Percentiles rank a stretch among this genome's conserved stretches.
These are phyloP conservation scores for Fibroporia radiculosa DNA, from an alignment of 768 basidiomycete species.

Conservation along the genomic window DNA sequence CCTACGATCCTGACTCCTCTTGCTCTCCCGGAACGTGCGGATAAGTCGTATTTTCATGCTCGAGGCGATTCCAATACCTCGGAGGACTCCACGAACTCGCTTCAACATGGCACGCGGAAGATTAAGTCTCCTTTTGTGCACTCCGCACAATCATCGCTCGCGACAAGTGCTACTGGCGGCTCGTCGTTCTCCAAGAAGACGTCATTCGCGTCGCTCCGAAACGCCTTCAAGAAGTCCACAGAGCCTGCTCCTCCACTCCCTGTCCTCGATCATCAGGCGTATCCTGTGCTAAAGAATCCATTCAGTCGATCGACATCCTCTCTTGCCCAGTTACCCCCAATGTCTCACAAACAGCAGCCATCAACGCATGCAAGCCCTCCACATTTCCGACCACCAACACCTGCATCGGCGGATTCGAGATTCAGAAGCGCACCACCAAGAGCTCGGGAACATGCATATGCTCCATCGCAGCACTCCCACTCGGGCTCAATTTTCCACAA, in stretches of 20 bases:
- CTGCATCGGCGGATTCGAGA: slow-evolving; percentile 40
- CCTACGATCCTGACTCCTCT: slow-evolving; percentile 53
- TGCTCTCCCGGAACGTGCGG: slow-evolving; percentile 34
- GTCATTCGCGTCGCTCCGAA: slow-evolving; percentile 81
- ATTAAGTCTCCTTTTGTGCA: slow-evolving; percentile 56
- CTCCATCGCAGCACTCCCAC: slow-evolving; percentile 73
- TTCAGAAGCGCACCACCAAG: slow-evolving; percentile 32
- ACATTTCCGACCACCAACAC: slow-evolving; percentile 54
- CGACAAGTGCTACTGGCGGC: slow-evolving; percentile 32
- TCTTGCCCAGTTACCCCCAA: slow-evolving; percentile 40
- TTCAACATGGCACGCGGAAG: slow-evolving; percentile 28
- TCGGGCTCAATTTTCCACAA: slow-evolving; percentile 65
- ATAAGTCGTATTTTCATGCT: slow-evolving; percentile 64
- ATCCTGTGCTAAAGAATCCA: slow-evolving; percentile 71
- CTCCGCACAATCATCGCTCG: slow-evolving; percentile 64
- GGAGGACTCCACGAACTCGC: slow-evolving; percentile 64
- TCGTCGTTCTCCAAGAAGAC: slow-evolving; percentile 71
- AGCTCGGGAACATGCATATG: slow-evolving; percentile 48
- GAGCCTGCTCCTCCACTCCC: slow-evolving; percentile 68
- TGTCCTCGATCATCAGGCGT: slow-evolving; percentile 54
- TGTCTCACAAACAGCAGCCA: slow-evolving; percentile 28
- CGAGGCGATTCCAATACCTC: slow-evolving; percentile 77
- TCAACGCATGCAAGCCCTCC: slow-evolving; percentile 41
- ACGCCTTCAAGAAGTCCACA: slow-evolving; percentile 70
- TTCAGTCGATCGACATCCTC: slow-evolving; percentile 81